A percentile compares a stretch with the other conserved stretches of the same genome.
Evolutionary conservation across 2,329 filamentous ascomycete genomes (phyloP).

Genomic region (Rhynchosporium graminicola): DNA sequence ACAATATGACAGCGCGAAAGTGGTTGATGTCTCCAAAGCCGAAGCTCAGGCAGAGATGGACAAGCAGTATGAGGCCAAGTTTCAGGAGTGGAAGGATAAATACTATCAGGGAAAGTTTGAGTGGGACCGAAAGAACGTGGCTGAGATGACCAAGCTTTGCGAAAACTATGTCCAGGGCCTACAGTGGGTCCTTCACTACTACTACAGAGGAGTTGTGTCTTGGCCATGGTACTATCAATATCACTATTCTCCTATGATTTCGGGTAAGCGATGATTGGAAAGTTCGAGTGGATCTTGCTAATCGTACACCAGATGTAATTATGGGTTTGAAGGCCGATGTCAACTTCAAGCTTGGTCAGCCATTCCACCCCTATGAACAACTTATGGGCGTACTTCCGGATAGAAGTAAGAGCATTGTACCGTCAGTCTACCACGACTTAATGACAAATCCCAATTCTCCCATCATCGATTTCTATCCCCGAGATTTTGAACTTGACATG

Average conservation of each 20-base stretch:
- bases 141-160: constrained; percentile 76
- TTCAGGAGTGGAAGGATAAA: constrained; percentile 88
- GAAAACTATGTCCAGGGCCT: constrained; percentile 98
- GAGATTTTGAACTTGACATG: constrained; percentile 98
- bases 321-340: constrained; percentile 85
- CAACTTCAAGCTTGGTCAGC: constrained; percentile 90
- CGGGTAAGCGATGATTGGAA: constrained; percentile 51
- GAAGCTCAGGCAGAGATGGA: constrained; percentile 79
- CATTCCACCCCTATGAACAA: constrained; percentile 93
- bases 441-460: constrained; percentile 91
- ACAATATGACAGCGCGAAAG: constrained; percentile 85
- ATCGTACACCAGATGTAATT: constrained; percentile 65
- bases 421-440: constrained; percentile 79
- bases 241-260: constrained; percentile 97
- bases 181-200: constrained; percentile 98
- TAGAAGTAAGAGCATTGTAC: constrained; percentile 95
- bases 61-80: constrained; percentile 86
- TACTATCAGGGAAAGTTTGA: constrained; percentile 92
- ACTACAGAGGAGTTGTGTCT: constrained; percentile 93
- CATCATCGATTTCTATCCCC: constrained; percentile 96
- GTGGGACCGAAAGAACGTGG: constrained; percentile 80
- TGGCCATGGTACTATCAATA: constrained; percentile 99
- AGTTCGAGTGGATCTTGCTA: constrained; percentile 28
- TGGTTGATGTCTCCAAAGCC: constrained; percentile 76
- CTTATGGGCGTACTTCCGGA: constrained; percentile 98